A percentile compares a stretch with the other conserved stretches of the same genome.
These are phyloP conservation scores for Asclepias syriaca DNA, from an alignment of 257 asterid species.

Conservation along the genomic window DNA sequence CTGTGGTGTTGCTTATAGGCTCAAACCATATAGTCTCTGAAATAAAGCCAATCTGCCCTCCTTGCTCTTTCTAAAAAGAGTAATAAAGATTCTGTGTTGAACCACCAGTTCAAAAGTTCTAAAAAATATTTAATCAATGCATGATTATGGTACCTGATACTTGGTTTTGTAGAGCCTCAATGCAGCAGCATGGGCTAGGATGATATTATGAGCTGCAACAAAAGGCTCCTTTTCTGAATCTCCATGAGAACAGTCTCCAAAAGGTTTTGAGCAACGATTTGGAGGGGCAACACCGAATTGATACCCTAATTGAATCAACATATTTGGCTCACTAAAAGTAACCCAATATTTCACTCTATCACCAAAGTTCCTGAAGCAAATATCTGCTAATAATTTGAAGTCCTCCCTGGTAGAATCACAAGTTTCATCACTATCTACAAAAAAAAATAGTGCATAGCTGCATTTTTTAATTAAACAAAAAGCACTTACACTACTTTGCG, in stretches of 20 bases:
- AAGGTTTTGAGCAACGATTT: constrained; percentile 34
- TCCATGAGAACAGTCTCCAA: constrained; percentile 39
- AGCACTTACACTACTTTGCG: constrained; percentile 30
- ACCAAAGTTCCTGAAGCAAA: constrained; percentile 52
- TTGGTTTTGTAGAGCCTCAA: constrained; percentile 34
- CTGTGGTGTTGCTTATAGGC: constrained; percentile 41
- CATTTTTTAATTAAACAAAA: background rate
- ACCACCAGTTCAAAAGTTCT: background rate
- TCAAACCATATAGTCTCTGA: constrained; percentile 45
- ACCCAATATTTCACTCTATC: constrained; percentile 53
- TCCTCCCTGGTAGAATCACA: constrained; percentile 43
- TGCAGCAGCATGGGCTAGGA: constrained; percentile 49
- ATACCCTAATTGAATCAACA: constrained; percentile 37
- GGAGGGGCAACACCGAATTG: constrained; percentile 45
- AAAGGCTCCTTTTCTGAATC: constrained; percentile 46
- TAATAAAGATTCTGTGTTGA: background rate
- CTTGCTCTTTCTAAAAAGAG: constrained; percentile 32
- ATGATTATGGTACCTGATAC: constrained; percentile 38
- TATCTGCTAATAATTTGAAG: constrained; percentile 41
- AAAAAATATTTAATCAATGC: background rate
- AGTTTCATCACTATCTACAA: background rate
- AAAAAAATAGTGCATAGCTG: background rate
- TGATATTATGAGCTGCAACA: constrained; percentile 53
- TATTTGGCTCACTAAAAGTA: constrained; percentile 57
- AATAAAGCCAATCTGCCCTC: constrained; percentile 40